Evolutionary conservation across 257 asterid species (phyloP).

Genomic region (Solanum chiquidenum): DNA sequence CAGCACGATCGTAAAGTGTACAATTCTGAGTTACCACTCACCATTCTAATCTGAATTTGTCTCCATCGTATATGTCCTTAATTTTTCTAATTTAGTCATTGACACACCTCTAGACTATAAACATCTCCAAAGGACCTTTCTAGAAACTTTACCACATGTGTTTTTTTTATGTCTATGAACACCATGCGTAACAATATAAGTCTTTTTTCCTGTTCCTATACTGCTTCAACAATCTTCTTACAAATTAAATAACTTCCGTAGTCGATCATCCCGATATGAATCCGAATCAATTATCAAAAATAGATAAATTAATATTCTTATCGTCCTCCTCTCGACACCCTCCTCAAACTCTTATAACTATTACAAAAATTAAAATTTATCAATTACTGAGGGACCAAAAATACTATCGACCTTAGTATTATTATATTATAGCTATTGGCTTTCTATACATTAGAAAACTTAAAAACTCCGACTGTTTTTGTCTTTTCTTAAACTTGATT

Average conservation of each 20-base stretch:
- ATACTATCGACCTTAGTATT: not conserved
- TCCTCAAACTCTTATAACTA: not conserved
- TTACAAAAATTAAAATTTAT: not conserved
- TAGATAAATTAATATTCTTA: not conserved
- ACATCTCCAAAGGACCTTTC: not conserved
- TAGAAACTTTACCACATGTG: not conserved
- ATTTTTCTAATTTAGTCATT: not conserved
- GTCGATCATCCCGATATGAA: not conserved
- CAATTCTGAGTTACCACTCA: not conserved
- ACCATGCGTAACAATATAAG: accelerated
- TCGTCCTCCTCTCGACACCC: not conserved
- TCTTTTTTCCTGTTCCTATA: not conserved
- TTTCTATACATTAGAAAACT: not conserved
- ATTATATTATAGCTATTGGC: not conserved
- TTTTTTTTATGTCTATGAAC: not conserved
- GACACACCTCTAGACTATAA: not conserved
- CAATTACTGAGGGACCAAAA: not conserved
- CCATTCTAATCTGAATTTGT: not conserved
- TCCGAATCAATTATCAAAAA: not conserved
- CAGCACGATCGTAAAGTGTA: not conserved
- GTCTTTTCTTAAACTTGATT: not conserved
- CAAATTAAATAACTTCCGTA: not conserved
- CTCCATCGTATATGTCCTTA: not conserved
- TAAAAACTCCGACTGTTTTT: not conserved
- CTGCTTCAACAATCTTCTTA: not conserved